A percentile compares a stretch with the other conserved stretches of the same genome.
Evolutionary conservation across 2,329 filamentous ascomycete species (phyloP).

Genomic region (Immersiporthe knoxdaviesiana): DNA sequence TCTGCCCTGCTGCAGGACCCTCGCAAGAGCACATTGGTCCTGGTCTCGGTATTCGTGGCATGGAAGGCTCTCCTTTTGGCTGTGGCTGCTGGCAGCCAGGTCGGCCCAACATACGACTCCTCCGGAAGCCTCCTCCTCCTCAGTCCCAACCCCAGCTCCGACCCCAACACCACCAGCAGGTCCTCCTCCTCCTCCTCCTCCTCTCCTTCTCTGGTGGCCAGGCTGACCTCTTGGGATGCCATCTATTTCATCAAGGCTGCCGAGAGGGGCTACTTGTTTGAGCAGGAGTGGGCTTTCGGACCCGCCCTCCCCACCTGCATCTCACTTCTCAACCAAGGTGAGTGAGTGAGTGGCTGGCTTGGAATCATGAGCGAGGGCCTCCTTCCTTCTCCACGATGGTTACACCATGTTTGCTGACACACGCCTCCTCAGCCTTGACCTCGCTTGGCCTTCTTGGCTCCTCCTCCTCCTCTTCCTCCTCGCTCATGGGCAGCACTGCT

Average conservation of each 20-base stretch:
- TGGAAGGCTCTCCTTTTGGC: slow-evolving; percentile 73
- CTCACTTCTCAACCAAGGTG: slow-evolving; percentile 36
- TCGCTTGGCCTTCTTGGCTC: slow-evolving; percentile 12
- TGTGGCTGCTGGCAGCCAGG: slow-evolving; percentile 55
- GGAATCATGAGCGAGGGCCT: too few relatives aligned
- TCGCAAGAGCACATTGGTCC: slow-evolving; percentile 35
- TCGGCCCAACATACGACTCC: slow-evolving; percentile 76
- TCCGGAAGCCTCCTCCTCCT: slow-evolving; percentile 59
- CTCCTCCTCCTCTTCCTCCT: background rate
- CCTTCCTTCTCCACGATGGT: background rate
- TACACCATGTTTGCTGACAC: background rate
- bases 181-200: too few relatives aligned
- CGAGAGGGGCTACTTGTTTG: slow-evolving; percentile 67
- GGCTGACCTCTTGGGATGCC: slow-evolving; percentile 78
- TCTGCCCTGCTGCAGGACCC: background rate
- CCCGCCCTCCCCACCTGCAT: slow-evolving; percentile 50
- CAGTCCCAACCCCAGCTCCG: slow-evolving; percentile 38
- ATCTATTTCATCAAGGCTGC: slow-evolving; percentile 73
- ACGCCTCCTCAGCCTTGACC: slow-evolving; percentile 18
- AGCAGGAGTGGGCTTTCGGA: slow-evolving; percentile 88
- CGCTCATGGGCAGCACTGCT: slow-evolving; percentile 8
- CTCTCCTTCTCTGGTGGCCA: slow-evolving; percentile 46
- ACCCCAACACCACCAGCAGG: slow-evolving; percentile 12
- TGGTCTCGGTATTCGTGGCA: slow-evolving; percentile 50
- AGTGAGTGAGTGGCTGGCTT: background rate